Percentiles rank a stretch among this genome's conserved stretches.
Evolutionary conservation across 2,329 filamentous ascomycete species (phyloP).

Genomic region (Fusarium falciforme): DNA sequence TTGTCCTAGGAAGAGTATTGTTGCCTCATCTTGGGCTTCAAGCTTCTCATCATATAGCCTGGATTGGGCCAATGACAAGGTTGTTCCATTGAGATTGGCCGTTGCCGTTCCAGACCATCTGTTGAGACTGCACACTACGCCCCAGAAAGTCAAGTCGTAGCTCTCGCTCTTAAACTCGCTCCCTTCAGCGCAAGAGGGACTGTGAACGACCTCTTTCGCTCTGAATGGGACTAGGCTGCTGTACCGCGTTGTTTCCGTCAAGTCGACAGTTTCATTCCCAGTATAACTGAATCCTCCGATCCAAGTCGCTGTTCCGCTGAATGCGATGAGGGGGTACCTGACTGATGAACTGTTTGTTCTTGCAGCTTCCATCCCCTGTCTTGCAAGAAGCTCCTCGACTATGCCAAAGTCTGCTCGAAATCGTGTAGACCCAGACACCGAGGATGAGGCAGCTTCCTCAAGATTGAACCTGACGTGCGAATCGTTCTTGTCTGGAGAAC

Average conservation of each 20-base stretch:
- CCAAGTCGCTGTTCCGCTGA: constrained; percentile 6
- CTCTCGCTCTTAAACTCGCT: background rate
- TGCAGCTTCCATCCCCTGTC: background rate
- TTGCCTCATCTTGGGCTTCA: background rate
- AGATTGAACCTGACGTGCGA: constrained; percentile 10
- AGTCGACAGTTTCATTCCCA: background rate
- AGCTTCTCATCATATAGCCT: background rate
- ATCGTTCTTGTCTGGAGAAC: background rate
- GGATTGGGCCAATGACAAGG: constrained; percentile 2
- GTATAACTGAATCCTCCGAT: constrained; percentile 6
- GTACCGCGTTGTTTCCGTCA: background rate
- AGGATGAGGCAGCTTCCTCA: background rate
- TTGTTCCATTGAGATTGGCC: constrained; percentile 5
- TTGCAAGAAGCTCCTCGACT: background rate
- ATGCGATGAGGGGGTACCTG: constrained; percentile 14
- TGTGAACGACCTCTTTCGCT: background rate
- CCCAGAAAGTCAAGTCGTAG: constrained; percentile 11
- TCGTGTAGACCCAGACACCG: background rate
- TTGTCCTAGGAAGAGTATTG: background rate
- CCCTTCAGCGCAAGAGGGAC: background rate
- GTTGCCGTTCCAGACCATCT: constrained; percentile 21
- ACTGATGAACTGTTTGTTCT: background rate
- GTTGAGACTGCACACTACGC: constrained; percentile 5
- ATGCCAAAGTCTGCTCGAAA: constrained; percentile 8
- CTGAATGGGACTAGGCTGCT: constrained; percentile 1